Evolutionary conservation across 768 basidiomycete genomes (phyloP).

Genomic region (Candolleomyces eurysporus): DNA sequence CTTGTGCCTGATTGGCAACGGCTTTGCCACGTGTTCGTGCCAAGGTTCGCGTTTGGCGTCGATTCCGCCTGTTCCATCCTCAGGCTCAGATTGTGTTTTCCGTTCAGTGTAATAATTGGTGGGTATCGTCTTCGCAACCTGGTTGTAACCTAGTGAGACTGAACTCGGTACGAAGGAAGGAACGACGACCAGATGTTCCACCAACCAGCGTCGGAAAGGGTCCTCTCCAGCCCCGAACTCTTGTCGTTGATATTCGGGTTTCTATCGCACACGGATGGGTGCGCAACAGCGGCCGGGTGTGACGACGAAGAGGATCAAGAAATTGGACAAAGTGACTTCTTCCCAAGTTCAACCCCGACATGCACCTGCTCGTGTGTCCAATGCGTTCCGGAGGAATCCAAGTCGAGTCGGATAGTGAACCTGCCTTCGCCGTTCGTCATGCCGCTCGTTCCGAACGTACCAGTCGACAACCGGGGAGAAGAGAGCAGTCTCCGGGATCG

Average conservation of each 20-base stretch:
- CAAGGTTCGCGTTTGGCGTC: too few relatives aligned
- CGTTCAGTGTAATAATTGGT: too few relatives aligned
- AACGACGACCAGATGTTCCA: too few relatives aligned
- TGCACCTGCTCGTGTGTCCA: not conserved
- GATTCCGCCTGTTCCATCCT: too few relatives aligned
- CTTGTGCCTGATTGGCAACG: too few relatives aligned
- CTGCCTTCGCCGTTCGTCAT: not conserved
- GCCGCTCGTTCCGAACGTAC: not conserved
- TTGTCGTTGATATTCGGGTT: conserved; percentile 15
- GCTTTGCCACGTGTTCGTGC: too few relatives aligned
- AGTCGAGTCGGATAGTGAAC: not conserved
- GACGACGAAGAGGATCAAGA: not conserved
- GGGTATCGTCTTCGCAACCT: too few relatives aligned
- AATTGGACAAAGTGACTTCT: not conserved
- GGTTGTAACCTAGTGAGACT: too few relatives aligned
- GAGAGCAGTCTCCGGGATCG: too few relatives aligned
- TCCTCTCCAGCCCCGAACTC: conserved; percentile 18
- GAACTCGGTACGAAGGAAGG: too few relatives aligned
- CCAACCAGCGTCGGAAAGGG: conserved; percentile 5
- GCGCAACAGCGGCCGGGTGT: not conserved
- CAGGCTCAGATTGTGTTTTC: too few relatives aligned
- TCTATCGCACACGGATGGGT: conserved; percentile 7
- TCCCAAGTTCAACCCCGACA: not conserved
- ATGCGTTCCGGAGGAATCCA: not conserved
- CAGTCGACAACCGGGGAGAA: too few relatives aligned